Base-by-base conservation (phyloP, 169 alveolate genomes). In the Plasmodium malariae region DNA sequence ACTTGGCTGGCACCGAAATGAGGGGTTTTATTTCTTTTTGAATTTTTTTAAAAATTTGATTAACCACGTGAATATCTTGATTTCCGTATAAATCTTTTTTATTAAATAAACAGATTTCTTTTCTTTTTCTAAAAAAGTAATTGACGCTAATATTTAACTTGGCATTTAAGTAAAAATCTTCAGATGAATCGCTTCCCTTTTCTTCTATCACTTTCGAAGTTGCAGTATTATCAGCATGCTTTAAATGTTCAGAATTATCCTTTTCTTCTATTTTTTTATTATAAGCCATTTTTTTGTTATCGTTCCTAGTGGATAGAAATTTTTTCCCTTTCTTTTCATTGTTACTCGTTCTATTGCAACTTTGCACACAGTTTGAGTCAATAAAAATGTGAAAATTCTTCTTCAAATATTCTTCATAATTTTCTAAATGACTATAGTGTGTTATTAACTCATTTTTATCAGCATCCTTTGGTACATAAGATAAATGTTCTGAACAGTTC, bases 1-100 rank as follows among this genome's bases (percentile, higher is more conserved):
- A 85, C 63, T 85, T 85, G n/a, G 73, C 28, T 3, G 70, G 40
- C 71, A 72, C 45, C 28, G 24, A 12, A 14, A 68, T 26, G 40
- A 85, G 9, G 4, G 91, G 91, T 24, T 85, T 21, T 55, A 85
- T 69, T 54, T 68, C 91, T 0, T 68, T 68, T 85, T 85, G 87
- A 36, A 85, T 85, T 85, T 85, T 67, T 51, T 85, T 67, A 85
- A 85, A 85, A 17, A 69, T 57, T 59, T 67, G 85, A 60, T 72
- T 85, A 57, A 74, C 91, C n/a, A 40, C 43, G 19, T 36, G 67
- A 43, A 69, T 69, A 60, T 85, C 91, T 69, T 85, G 91, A 45
- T 85, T 85, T 59, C 91, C 91, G 30, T 85, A 85, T 45, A 85
- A 54, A 70, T 85, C 91, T 37, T 68, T 85, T 68, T 69, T 85